phyloP scores from a whole-genome alignment of 2,329 filamentous ascomycete species.

The Penicillium sp. region DNA sequence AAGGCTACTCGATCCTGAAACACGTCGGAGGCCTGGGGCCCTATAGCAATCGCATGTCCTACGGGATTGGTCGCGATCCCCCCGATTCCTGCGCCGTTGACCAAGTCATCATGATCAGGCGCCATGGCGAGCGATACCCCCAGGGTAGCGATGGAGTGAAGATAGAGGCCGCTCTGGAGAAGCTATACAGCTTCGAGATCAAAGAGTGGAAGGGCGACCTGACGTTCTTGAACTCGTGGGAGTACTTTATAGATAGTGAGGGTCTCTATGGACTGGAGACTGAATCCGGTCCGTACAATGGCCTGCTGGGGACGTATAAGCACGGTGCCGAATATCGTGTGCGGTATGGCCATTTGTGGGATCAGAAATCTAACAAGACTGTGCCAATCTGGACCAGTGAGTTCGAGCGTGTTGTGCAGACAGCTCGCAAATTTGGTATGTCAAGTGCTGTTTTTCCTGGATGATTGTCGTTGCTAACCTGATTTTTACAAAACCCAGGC shows the following conservation, averaged over 20 bases:
- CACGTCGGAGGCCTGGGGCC: conserved; percentile 25
- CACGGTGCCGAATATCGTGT: conserved; percentile 24
- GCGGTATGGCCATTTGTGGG: conserved; percentile 24
- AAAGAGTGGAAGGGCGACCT: conserved; percentile 20
- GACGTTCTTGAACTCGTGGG: conserved; percentile 25
- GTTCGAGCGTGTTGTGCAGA: conserved; percentile 24
- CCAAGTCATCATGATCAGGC: conserved; percentile 16
- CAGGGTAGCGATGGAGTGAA: conserved; percentile 3
- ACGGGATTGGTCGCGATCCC: conserved; percentile 23
- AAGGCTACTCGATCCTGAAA: conserved; percentile 25
- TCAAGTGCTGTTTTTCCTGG: background rate
- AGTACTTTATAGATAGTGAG: conserved; percentile 22
- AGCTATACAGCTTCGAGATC: conserved; percentile 13
- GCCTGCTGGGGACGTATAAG: conserved; percentile 17
- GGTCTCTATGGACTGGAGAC: conserved; percentile 21
- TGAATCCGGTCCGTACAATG: conserved; percentile 22
- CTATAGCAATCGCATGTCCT: conserved; percentile 19
- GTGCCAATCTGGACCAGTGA: conserved; percentile 24
- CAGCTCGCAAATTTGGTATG: conserved; percentile 22
- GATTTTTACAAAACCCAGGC: background rate
- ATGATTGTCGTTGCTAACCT: background rate
- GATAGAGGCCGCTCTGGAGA: conserved; percentile 18
- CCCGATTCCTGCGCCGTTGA: conserved; percentile 24
- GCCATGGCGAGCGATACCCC: conserved; percentile 30
- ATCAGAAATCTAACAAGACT: background rate